phyloP scores from a whole-genome alignment of 768 basidiomycete genomes.

The Psilocybe cyanescens region DNA sequence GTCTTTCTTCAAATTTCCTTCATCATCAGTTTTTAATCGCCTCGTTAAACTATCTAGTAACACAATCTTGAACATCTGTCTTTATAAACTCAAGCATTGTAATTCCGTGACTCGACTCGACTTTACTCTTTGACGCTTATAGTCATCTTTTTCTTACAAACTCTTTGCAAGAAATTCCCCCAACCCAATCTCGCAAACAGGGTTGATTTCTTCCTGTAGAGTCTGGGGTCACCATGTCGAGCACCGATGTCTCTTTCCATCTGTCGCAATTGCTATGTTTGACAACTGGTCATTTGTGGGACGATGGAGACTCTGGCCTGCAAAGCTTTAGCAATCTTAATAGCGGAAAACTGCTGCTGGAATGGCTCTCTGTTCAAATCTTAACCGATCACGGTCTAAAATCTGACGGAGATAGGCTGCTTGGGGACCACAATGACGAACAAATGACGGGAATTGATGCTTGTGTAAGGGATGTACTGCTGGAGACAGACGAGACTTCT shows the following conservation, averaged over 20 bases:
- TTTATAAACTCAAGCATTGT: too few species aligned
- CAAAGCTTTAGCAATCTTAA: conserved; percentile 9
- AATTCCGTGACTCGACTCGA: too few species aligned
- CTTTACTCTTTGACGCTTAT: too few species aligned
- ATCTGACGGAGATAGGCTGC: neutral
- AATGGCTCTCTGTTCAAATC: conserved; percentile 19
- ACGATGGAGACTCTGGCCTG: neutral
- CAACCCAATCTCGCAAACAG: too few species aligned
- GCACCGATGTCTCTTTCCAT: neutral
- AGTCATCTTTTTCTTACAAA: too few species aligned
- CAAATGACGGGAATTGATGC: neutral
- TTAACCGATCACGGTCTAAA: neutral
- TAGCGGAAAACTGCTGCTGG: conserved; percentile 15
- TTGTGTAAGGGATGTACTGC: conserved; percentile 13
- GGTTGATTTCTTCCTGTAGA: neutral
- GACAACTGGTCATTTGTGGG: neutral
- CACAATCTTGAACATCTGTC: too few species aligned
- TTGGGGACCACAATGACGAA: neutral
- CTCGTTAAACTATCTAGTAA: too few species aligned
- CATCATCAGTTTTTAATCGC: too few species aligned
- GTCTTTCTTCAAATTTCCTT: too few species aligned
- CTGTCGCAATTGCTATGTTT: conserved; percentile 2
- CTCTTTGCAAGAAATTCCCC: too few species aligned
- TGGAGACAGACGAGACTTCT: conserved; percentile 18
- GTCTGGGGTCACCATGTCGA: neutral